Base-by-base conservation (phyloP, 225 moss, liverwort and hornwort genomes). In the Pseudisothecium myosuroides region DNA sequence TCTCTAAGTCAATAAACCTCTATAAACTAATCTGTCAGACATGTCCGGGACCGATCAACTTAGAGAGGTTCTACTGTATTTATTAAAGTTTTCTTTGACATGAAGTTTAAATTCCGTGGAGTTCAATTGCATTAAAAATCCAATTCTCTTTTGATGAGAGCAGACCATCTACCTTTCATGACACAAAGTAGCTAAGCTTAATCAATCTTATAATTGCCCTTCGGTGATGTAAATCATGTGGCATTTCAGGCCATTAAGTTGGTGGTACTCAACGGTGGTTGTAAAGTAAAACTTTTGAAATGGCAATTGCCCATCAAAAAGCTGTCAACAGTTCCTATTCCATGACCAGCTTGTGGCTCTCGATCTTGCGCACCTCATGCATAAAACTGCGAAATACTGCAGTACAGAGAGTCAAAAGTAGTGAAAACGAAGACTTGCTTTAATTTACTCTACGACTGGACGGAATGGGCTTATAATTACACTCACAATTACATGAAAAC, bases 401-500 rank as follows among this genome's bases (percentile, higher is more conserved):
- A 60, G 76, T 31, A 56, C 34, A 80, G 45, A 28, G 73, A 81
- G 55, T 41, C 22, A 81, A 43, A 73, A 64, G 64, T 1, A 88
- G 24, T 49, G 34, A 80, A 49, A 72, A 72, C 63, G 41, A 64
- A 80, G 58, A 81, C 47, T 58, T 65, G 7, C 68, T 36, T 68
- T 55, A 55, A 55, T 16, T 16, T 45, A 36, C 29, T 56, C 75
- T 12, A 68, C n/a, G 8, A 59, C 24, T 85, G 37, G 39, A 65
- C 47, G 23, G 31, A 73, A 84, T 60, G 66, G 50, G 67, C 75
- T 61, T 78, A 86, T 73, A 83, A 86, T 79, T 90, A 86, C 88
- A 88, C 86, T 92, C 78, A 82, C 72, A 73, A 84, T 59, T 88
- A 65, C 88, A 88, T 83, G 88, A 79, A 56, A 90, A 87, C 80